phyloP scores from a whole-genome alignment of 2,329 filamentous ascomycete species.

The Coniochaeta ligniaria region DNA sequence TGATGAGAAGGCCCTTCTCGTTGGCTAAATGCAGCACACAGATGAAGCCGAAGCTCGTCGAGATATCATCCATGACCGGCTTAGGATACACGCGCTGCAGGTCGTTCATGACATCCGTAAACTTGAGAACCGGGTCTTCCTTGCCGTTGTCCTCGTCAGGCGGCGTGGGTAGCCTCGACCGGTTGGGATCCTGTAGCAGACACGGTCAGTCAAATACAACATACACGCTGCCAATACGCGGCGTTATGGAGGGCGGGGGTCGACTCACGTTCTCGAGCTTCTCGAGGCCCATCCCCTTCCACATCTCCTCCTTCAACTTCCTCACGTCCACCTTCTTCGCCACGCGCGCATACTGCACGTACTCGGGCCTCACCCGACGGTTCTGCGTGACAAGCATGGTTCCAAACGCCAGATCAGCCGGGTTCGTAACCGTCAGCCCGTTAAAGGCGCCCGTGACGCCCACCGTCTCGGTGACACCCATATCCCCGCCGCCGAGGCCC shows the following conservation, averaged over 20 bases:
- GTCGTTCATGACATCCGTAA: conserved; percentile 87
- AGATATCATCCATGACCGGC: conserved; percentile 85
- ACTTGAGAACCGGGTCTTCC: conserved; percentile 55
- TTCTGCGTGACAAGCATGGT: conserved; percentile 61
- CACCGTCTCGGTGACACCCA: conserved; percentile 40
- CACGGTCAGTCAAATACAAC: background rate
- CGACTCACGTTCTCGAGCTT: conserved; percentile 36
- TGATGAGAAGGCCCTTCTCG: conserved; percentile 79
- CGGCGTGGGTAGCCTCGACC: conserved; percentile 21
- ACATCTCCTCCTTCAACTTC: conserved; percentile 62
- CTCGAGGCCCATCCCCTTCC: conserved; percentile 58
- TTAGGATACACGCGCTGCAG: conserved; percentile 81
- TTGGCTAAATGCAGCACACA: conserved; percentile 86
- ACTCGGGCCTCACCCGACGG: conserved; percentile 56
- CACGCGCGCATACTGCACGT: conserved; percentile 62
- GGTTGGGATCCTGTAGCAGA: conserved; percentile 17
- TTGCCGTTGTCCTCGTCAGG: conserved; percentile 28
- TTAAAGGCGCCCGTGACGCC: conserved; percentile 35
- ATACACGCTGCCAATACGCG: background rate
- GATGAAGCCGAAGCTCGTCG: conserved; percentile 90
- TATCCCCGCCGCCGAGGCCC: conserved; percentile 40
- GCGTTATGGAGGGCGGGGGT: background rate
- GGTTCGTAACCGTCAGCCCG: conserved; percentile 35
- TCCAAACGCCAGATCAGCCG: conserved; percentile 47
- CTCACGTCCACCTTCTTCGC: conserved; percentile 67